Evolutionary conservation across 352 stramenopile genomes (phyloP).

Genomic region (Phytophthora uliginosa): DNA sequence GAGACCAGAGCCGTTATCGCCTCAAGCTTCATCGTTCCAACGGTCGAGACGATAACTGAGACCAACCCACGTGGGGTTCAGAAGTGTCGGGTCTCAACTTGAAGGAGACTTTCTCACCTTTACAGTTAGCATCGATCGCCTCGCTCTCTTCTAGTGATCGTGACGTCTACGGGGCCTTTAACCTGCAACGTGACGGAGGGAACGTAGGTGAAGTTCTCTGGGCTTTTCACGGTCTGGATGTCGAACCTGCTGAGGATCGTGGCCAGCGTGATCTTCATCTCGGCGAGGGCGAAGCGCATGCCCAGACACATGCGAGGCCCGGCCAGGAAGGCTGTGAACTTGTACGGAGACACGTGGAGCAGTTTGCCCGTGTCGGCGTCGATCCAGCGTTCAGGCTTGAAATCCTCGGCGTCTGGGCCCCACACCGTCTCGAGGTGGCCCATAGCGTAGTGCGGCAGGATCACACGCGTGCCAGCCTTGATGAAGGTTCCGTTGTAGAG

Average conservation of each 20-base stretch:
- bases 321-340: conserved; percentile 57
- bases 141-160: not conserved
- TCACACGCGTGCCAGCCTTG: conserved; percentile 56
- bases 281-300: conserved; percentile 38
- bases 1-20: conserved; percentile 17
- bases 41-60: not conserved
- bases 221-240: conserved; percentile 44
- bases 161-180: conserved; percentile 37
- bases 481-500: conserved; percentile 77
- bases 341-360: conserved; percentile 38
- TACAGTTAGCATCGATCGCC: not conserved
- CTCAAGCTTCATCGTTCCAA: conserved; percentile 29
- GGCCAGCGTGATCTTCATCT: conserved; percentile 53
- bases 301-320: conserved; percentile 58
- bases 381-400: conserved; percentile 76
- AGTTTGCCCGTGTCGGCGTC: conserved; percentile 37
- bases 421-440: conserved; percentile 52
- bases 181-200: conserved; percentile 63
- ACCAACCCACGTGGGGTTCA: not conserved
- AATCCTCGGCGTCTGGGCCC: conserved; percentile 56
- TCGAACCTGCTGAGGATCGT: conserved; percentile 63
- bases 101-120: not conserved
- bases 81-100: conserved; percentile 19
- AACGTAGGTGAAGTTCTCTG: conserved; percentile 49
- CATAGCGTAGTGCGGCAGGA: conserved; percentile 74